phyloP scores from a whole-genome alignment of 225 moss, liverwort and hornwort species.

The Sphagnum tenellum region DNA sequence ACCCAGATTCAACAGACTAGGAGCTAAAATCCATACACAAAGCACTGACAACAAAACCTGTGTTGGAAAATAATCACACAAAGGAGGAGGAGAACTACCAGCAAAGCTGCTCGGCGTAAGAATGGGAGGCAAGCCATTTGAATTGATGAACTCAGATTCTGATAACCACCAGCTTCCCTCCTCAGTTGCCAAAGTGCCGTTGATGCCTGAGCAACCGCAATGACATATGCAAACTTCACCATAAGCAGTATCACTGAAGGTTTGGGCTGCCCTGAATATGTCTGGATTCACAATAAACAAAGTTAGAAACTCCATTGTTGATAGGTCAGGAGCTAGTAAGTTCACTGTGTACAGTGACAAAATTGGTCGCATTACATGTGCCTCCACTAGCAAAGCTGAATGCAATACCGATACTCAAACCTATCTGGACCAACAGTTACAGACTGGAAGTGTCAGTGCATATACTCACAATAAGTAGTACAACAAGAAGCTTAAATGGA shows the following conservation, averaged over 20 bases:
- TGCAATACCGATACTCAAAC: too few species aligned
- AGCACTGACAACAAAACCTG: too few species aligned
- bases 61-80: too few species aligned
- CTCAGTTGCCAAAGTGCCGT: conserved; percentile 55
- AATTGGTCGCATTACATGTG: too few species aligned
- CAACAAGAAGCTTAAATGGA: conserved; percentile 72
- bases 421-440: too few species aligned
- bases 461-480: conserved; percentile 68
- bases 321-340: too few species aligned
- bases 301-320: too few species aligned
- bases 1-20: too few species aligned
- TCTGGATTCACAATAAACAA: conserved; percentile 26
- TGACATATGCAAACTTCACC: conserved; percentile 56
- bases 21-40: too few species aligned
- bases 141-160: conserved; percentile 20
- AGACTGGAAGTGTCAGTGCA: too few species aligned
- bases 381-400: too few species aligned
- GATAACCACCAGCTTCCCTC: conserved; percentile 1
- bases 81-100: conserved; percentile 37
- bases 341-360: too few species aligned
- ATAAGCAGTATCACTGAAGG: conserved; percentile 56
- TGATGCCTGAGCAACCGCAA: conserved; percentile 67
- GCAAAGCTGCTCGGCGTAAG: conserved; percentile 70
- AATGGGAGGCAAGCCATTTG: conserved; percentile 69
- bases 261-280: conserved; percentile 75